Conservation (phyloP, 2,329 filamentous ascomycete species). For the Dryadomyces sulphureus region DNA sequence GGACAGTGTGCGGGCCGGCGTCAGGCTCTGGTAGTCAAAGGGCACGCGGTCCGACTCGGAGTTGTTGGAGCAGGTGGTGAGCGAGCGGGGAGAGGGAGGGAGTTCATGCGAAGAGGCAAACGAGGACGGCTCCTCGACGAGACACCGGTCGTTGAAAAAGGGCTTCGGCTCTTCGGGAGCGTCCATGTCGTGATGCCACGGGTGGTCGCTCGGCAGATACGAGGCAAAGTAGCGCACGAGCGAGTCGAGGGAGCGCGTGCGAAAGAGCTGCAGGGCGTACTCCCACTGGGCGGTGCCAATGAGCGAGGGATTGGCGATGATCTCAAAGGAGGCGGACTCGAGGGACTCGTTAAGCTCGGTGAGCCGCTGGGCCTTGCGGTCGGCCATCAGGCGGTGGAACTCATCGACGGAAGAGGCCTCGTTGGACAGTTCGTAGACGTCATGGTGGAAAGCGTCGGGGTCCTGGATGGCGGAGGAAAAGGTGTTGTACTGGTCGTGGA, state of each 20-base stretch:
- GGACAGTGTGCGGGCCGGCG: slow-evolving; percentile 33
- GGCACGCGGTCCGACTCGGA: slow-evolving; percentile 21
- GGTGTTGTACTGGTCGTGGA: slow-evolving; percentile 47
- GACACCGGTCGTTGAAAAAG: slow-evolving; percentile 27
- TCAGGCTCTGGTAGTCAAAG: slow-evolving; percentile 18
- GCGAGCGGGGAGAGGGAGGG: slow-evolving; percentile 32
- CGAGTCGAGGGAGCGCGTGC: slow-evolving; percentile 43
- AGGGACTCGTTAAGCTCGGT: slow-evolving; percentile 39
- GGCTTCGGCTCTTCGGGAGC: slow-evolving; percentile 15
- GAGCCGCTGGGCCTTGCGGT: slow-evolving; percentile 38
- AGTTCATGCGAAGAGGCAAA: slow-evolving; percentile 20
- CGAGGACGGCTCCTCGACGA: slow-evolving; percentile 30
- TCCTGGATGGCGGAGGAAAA: slow-evolving; percentile 40
- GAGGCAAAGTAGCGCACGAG: slow-evolving; percentile 45
- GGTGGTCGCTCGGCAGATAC: slow-evolving; percentile 37
- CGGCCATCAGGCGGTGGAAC: slow-evolving; percentile 37
- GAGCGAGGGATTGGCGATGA: slow-evolving; percentile 43
- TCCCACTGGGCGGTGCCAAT: slow-evolving; percentile 46
- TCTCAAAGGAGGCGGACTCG: slow-evolving; percentile 43
- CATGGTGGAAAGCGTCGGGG: slow-evolving; percentile 45
- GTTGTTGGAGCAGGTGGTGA: slow-evolving; percentile 32
- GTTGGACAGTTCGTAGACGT: slow-evolving; percentile 43
- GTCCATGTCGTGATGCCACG: slow-evolving; percentile 25
- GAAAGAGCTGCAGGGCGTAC: slow-evolving; percentile 42
- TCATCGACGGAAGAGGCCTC: slow-evolving; percentile 34